Base-by-base conservation (phyloP, 2,329 filamentous ascomycete species). In the Lasiodiplodia sp. region DNA sequence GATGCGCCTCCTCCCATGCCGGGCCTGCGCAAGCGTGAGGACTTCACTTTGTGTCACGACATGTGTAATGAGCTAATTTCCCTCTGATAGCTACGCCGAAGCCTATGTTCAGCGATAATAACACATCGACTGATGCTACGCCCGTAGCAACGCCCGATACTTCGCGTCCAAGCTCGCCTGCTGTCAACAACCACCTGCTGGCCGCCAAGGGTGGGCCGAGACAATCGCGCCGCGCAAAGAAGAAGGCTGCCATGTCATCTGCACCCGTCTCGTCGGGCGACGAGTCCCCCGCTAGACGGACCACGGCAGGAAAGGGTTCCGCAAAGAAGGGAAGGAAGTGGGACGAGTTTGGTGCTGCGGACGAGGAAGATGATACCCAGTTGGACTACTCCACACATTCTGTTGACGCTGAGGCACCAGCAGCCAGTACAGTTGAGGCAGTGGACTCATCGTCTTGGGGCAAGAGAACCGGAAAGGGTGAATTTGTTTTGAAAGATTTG, bases 401-500 rank as follows among this genome's bases (percentile, higher is more conserved):
- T 86, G 87, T 72, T 78, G 79, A 37, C 82, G 87, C 66, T 23
- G 85, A 80, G 10, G 73, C 75, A 11, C 72, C 83, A 49, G 53
- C 47, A 10, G 85, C 87, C 60, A 84, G 86, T 18, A 86, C 87
- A 11, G 81, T 96, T 2, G 92, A 96, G 74, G 87, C 88, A 52
- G 89, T 97, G 38, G 90, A 93, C 71, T 87, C 92, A 63, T 88
- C 90, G 14, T 90, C 92, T 1, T 97, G 94, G 93, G 96, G 96
- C 44, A 92, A 87, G 44, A 91, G 89, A 76, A 97, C 92, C 16
- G 88, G 87, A 65, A 94, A 95, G 81, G 96, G 96, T 64, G 92
- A 97, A 77, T 99, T 98, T 75, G 91, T 98, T 60, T 84, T 99
- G 71, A 97, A 92, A 76, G 96, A 99, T 75, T 83, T 99, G 7